Conservation (phyloP, 2,329 filamentous ascomycete genomes). For the Diaporthe citrichinensis region DNA sequence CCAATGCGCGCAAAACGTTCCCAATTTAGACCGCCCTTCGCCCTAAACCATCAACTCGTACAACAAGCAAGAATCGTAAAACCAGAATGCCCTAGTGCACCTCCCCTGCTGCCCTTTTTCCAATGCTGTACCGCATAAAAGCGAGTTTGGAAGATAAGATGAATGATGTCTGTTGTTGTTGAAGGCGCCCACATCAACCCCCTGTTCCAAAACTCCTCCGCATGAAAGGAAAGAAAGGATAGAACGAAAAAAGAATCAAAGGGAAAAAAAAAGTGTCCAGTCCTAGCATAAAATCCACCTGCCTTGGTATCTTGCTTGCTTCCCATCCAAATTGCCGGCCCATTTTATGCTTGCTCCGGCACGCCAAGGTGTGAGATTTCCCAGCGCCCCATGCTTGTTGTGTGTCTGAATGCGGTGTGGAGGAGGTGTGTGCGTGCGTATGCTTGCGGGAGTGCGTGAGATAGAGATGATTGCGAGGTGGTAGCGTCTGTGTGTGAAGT, state of each 20-base stretch:
- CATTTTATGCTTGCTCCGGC: conserved; percentile 30
- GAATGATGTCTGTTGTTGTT: conserved; percentile 23
- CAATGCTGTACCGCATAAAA: conserved; percentile 22
- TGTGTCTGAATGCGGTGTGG: conserved; percentile 28
- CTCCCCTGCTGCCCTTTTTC: conserved; percentile 23
- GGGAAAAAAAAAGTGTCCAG: not conserved
- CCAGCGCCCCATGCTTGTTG: conserved; percentile 24
- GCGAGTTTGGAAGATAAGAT: conserved; percentile 21
- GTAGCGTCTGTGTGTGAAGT: conserved; percentile 26
- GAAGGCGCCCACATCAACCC: conserved; percentile 1
- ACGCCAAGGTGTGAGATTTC: conserved; percentile 34
- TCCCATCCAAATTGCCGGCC: conserved; percentile 33
- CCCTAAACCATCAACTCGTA: conserved; percentile 25
- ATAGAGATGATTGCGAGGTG: conserved; percentile 25
- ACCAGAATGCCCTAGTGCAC: conserved; percentile 28
- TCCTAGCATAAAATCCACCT: conserved; percentile 25
- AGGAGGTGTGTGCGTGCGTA: conserved; percentile 29
- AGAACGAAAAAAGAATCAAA: not conserved
- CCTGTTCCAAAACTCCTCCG: conserved; percentile 30
- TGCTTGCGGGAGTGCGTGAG: conserved; percentile 17
- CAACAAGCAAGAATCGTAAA: conserved; percentile 20
- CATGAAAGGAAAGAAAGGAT: conserved; percentile 10
- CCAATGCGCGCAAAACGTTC: conserved; percentile 19
- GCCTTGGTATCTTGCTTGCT: conserved; percentile 32
- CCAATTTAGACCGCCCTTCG: conserved; percentile 25